phyloP scores from a whole-genome alignment of 139 green algal species.

The Asterochloris sp. region DNA sequence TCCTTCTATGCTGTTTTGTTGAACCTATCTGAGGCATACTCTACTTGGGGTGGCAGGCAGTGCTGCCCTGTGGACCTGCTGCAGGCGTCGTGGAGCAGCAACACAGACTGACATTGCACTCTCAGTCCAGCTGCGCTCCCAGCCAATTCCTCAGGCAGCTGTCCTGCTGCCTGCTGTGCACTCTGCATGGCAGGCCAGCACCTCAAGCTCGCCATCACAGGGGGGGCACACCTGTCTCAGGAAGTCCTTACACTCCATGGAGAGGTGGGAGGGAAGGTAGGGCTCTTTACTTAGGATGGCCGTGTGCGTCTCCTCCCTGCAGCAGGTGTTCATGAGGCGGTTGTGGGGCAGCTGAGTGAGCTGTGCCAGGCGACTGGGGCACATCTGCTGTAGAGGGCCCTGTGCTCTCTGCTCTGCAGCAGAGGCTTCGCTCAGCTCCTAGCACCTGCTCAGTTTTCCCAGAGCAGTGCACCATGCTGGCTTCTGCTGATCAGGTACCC shows the following conservation, averaged over 20 bases:
- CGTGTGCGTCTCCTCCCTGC: conserved; percentile 38
- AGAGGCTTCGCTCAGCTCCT: conserved; percentile 11
- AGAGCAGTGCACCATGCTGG: too few species aligned
- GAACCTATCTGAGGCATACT: too few species aligned
- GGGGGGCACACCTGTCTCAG: conserved; percentile 21
- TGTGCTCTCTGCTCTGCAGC: neutral
- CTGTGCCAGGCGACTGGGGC: neutral
- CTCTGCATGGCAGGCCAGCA: too few species aligned
- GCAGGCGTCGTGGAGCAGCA: too few species aligned
- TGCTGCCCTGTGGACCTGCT: too few species aligned
- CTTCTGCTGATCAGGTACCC: neutral
- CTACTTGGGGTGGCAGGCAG: too few species aligned
- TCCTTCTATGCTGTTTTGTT: too few species aligned
- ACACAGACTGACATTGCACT: too few species aligned
- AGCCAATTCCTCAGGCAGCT: too few species aligned
- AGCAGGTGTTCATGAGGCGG: neutral
- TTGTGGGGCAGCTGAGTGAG: neutral
- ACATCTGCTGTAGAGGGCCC: neutral
- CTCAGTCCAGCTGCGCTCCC: too few species aligned
- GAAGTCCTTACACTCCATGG: conserved; percentile 31
- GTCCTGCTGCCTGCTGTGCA: too few species aligned
- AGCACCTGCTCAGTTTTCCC: neutral
- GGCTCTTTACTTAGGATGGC: conserved; percentile 33
- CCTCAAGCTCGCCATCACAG: too few species aligned
- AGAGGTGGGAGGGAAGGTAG: conserved; percentile 30